These are phyloP conservation scores for Blastocystis sp. DNA, from an alignment of 352 stramenopile species.

Conservation along the genomic window DNA sequence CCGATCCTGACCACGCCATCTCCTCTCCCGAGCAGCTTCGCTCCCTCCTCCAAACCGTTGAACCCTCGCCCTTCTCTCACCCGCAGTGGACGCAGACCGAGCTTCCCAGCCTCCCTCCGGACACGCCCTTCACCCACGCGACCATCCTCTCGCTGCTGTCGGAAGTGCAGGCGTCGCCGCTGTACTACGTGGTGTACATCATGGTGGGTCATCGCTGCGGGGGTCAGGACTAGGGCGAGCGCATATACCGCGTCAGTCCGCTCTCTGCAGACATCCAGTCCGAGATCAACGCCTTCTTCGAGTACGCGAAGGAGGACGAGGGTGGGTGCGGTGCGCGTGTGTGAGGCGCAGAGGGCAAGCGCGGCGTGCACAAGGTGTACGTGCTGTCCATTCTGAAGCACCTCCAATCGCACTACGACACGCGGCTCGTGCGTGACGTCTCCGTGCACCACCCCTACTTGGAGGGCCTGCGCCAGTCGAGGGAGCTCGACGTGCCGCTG, in stretches of 20 bases:
- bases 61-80: background rate
- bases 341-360: constrained; percentile 14
- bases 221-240: constrained; percentile 16
- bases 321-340: background rate
- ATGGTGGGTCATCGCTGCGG: background rate
- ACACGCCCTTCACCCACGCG: constrained; percentile 6
- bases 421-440: background rate
- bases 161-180: constrained; percentile 8
- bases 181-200: constrained; percentile 45
- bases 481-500: background rate
- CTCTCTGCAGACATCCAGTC: constrained; percentile 20
- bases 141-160: constrained; percentile 1
- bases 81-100: constrained; percentile 22
- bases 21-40: background rate
- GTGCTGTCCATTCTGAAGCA: constrained; percentile 62
- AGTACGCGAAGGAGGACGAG: constrained; percentile 54
- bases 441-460: background rate
- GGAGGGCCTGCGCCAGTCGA: background rate
- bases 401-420: constrained; percentile 26
- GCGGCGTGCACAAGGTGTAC: constrained; percentile 41
- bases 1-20: background rate
- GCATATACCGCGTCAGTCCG: constrained; percentile 8
- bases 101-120: background rate
- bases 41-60: background rate
- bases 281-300: constrained; percentile 55